These are phyloP conservation scores for Boletus rufocinnamomeus DNA, from an alignment of 768 basidiomycete genomes.

Conservation along the genomic window DNA sequence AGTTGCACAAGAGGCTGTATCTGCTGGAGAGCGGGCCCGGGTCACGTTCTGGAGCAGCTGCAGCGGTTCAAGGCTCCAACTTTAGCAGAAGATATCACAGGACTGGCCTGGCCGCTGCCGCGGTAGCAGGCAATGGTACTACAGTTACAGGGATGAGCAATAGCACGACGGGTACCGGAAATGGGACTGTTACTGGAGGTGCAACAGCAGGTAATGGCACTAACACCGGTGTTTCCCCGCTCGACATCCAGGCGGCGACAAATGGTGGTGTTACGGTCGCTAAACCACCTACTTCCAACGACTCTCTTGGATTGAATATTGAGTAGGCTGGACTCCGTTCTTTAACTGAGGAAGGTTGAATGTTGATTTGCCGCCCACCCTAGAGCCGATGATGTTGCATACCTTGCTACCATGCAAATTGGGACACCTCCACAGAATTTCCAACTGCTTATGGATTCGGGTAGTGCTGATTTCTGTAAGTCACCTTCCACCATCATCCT, in stretches of 20 bases:
- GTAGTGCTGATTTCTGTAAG: conserved; percentile 63
- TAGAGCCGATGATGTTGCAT: conserved; percentile 56
- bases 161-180: conserved; percentile 7
- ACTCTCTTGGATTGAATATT: conserved; percentile 70
- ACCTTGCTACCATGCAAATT: conserved; percentile 59
- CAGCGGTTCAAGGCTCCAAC: conserved; percentile 5
- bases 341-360: background rate
- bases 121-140: conserved; percentile 4
- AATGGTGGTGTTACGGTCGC: conserved; percentile 45
- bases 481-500: background rate
- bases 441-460: conserved; percentile 66
- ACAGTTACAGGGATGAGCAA: conserved; percentile 1
- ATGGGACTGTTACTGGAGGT: conserved; percentile 12
- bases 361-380: conserved; percentile 5
- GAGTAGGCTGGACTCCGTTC: conserved; percentile 45
- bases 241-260: conserved; percentile 39
- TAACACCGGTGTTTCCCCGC: conserved; percentile 35
- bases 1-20: conserved; percentile 45
- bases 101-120: conserved; percentile 8
- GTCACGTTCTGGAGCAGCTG: conserved; percentile 7
- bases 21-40: conserved; percentile 35
- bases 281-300: conserved; percentile 41
- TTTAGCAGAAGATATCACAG: conserved; percentile 15
- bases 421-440: conserved; percentile 66
- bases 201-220: conserved; percentile 20